Evolutionary conservation across 2,329 filamentous ascomycete species (phyloP), one percentile per base, ranked within the genome.

Genomic region (Exophiala alcalophila): DNA sequence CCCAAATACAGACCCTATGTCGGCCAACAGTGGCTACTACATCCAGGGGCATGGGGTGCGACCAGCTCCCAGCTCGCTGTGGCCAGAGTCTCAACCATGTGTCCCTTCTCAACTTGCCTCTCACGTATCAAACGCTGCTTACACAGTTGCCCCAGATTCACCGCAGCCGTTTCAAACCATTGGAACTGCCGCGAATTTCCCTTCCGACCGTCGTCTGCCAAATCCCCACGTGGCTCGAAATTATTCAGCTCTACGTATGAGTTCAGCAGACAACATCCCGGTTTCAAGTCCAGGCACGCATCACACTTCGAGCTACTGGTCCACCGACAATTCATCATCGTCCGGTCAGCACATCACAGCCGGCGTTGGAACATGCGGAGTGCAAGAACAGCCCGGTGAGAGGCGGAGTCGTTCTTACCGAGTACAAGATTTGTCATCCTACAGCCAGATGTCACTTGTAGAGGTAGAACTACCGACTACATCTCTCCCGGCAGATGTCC

Each of bases 1-100:
- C 4, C 58, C 64, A 11, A 61, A 57, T 40, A 59, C 58, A 6
- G 54, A 62, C 9, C 56, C 63, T 5, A 57, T 57, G 21, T 38
- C 42, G 9, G 38, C 52, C 40, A 16, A 31, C 19, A 50, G 40
- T 35, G 30, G 35, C 16, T 52, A 40, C 34, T 52, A 49, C 31
- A 26, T 39, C 11, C 46, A 49, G 20, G 27, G 40, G 9, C 34
- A 46, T 11, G 42, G 41, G 8, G 42, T 46, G 11, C 34, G 49
- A 19, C 45, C 41, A 40, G 38, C 45, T 27, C 44, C 40, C 24
- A 37, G 29, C 24, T 31, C 42, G 12, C 37, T 49, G 8, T 52
- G 49, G 49, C 23, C 49, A 28, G 49, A 52, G 14, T 21, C 29
- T n/a, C 49, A 46, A 33, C 41, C 43, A 11, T 43, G 30, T 28